A percentile compares a stretch with the other conserved stretches of the same genome.
Conservation (phyloP, 148 eudicot species). For the Suaeda aralocaspica region DNA sequence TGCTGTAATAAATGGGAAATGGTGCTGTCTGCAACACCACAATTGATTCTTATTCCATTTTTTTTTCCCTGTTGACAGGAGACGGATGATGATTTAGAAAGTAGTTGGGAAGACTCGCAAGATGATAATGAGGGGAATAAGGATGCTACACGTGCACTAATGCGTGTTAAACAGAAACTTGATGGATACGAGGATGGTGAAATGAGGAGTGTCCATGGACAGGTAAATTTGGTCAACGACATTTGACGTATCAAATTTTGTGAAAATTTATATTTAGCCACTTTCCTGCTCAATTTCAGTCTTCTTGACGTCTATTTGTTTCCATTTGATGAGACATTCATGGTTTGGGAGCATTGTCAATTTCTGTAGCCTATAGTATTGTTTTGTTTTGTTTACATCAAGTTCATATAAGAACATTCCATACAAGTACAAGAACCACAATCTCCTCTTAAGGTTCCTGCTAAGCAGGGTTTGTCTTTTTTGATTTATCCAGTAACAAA, state of each 20-base stretch:
- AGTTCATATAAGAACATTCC: not conserved
- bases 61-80: constrained; percentile 42
- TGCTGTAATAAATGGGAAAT: too few species aligned
- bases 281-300: not conserved
- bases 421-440: not conserved
- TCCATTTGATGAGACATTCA: not conserved
- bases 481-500: too few species aligned
- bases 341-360: not conserved
- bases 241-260: not conserved
- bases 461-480: not conserved
- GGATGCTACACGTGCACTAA: constrained; percentile 92
- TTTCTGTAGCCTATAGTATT: too few species aligned
- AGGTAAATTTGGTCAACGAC: constrained; percentile 41
- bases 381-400: not conserved
- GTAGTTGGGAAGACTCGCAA: constrained; percentile 77
- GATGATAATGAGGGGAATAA: constrained; percentile 90
- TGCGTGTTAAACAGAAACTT: constrained; percentile 96
- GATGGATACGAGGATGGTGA: constrained; percentile 99
- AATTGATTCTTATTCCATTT: not conserved
- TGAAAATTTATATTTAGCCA: not conserved
- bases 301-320: not conserved
- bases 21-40: not conserved
- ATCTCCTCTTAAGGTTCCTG: not conserved
- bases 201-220: constrained; percentile 95
- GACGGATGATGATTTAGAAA: constrained; percentile 63